Base-by-base conservation (phyloP, 2,329 filamentous ascomycete genomes). In the Venturia pyrina region DNA sequence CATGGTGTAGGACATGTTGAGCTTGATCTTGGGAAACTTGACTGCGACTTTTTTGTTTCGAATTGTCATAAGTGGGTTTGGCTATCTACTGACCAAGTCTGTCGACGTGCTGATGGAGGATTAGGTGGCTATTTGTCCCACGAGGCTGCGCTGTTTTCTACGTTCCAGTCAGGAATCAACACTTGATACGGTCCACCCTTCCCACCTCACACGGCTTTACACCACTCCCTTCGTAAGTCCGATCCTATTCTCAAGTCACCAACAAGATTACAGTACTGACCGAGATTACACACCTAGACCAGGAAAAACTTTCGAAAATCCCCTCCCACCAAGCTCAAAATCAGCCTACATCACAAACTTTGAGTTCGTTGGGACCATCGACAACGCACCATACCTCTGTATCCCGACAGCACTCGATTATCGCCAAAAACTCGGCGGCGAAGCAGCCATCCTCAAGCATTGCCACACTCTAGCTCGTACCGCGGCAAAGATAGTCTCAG, bases 11-110 rank as follows among this genome's bases (percentile, higher is more conserved):
- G 93, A 1, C 89, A 95, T 76, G 82, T 96, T 40, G 80, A 83
- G 0, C 75, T 97, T 8, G 85, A 96, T 74, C 77, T 97, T 17
- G 69, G 73, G 0, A 75, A 77, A 4, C 78, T 92, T 2, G 84
- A 92, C 68, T 87, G 91, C 0, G 93, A 97, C 75, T 97, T 96
- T 78, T 90, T 96, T 72, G 83, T 93, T 17, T 88, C 83, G 65
- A 97, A 97, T 75, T 90, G 87, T 70, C 90, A 96, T 79, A 96
- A 96, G 74, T 78, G 69, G 65, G 69, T 66, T 1, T 53, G 5
- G 3, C 21, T 28, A n/a, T 28, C 46, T 15, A 28, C 21, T 32
- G 34, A 46, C 56, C 19, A 32, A 61, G 34, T 11, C 19, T 32
- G 28, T 4, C 34, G 41, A 65, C 19, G 40, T 44, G 8, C 13